A percentile compares a stretch with the other conserved stretches of the same genome.
Conservation (phyloP, 2,329 filamentous ascomycete species). For the Sporothrix humicola region DNA sequence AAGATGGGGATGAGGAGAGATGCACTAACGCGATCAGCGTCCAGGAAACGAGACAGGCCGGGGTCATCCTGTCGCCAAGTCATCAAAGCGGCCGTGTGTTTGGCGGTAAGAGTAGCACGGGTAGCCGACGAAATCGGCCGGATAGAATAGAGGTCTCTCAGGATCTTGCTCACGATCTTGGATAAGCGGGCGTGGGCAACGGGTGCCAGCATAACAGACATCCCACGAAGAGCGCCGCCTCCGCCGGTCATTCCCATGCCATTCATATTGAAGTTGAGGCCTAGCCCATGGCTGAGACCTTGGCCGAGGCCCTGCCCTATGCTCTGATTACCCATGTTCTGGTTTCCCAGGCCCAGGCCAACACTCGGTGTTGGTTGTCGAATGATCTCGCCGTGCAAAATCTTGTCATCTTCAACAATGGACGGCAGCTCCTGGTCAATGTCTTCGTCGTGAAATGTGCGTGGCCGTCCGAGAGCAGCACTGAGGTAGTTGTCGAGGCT, state of each 20-base stretch:
- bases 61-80: constrained; percentile 44
- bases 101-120: constrained; percentile 41
- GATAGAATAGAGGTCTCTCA: constrained; percentile 47
- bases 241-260: neutral
- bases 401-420: constrained; percentile 60
- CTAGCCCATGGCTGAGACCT: neutral
- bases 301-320: neutral
- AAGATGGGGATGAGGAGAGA: constrained; percentile 31
- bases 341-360: neutral
- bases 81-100: constrained; percentile 43
- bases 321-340: neutral
- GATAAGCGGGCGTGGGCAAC: constrained; percentile 39
- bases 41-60: constrained; percentile 46
- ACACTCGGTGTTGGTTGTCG: neutral
- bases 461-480: constrained; percentile 64
- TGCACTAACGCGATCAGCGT: constrained; percentile 44
- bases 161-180: constrained; percentile 46
- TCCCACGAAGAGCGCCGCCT: constrained; percentile 2
- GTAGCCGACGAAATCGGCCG: constrained; percentile 43
- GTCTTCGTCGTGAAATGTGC: constrained; percentile 67
- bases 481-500: constrained; percentile 69
- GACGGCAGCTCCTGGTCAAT: constrained; percentile 66
- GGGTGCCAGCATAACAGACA: constrained; percentile 31
- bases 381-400: constrained; percentile 37
- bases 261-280: neutral